These are phyloP conservation scores for Puccinia novopanici DNA, from an alignment of 1,284 basidiomycete genomes.

Conservation along the genomic window DNA sequence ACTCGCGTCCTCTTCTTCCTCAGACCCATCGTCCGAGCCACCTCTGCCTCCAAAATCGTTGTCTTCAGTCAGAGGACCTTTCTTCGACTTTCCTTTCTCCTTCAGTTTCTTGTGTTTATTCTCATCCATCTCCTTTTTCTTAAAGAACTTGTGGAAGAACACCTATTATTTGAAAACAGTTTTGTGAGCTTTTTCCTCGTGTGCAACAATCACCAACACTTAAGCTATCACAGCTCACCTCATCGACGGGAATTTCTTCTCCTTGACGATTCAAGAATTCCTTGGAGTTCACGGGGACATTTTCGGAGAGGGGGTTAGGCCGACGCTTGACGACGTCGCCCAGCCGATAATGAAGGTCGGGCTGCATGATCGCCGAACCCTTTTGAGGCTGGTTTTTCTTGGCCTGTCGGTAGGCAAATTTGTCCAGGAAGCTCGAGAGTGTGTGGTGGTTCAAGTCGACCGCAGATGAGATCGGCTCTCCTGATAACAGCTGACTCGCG, in stretches of 20 bases:
- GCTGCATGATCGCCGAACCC: slow-evolving; percentile 91
- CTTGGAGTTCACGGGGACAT: slow-evolving; percentile 66
- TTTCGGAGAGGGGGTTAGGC: slow-evolving; percentile 69
- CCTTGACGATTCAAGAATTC: slow-evolving; percentile 76
- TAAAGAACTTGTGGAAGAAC: slow-evolving; percentile 63
- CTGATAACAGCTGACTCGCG: slow-evolving; percentile 75
- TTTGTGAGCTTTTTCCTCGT: too few species aligned
- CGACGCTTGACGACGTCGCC: slow-evolving; percentile 61
- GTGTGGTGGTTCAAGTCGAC: slow-evolving; percentile 82
- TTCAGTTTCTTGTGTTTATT: slow-evolving; percentile 56
- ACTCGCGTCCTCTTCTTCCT: slow-evolving; percentile 51
- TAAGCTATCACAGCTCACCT: slow-evolving; percentile 13
- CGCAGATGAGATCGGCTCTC: slow-evolving; percentile 68
- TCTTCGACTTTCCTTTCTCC: slow-evolving; percentile 53
- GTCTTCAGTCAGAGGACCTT: slow-evolving; percentile 58
- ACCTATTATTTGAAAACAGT: too few species aligned
- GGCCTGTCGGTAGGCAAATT: slow-evolving; percentile 90
- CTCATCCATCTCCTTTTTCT: slow-evolving; percentile 53
- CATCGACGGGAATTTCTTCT: slow-evolving; percentile 69
- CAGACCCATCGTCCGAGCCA: slow-evolving; percentile 58
- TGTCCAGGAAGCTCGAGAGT: slow-evolving; percentile 84
- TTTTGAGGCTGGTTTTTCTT: slow-evolving; percentile 74
- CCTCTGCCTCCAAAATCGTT: slow-evolving; percentile 59
- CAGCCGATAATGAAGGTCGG: slow-evolving; percentile 67
- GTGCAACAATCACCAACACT: slow-evolving; percentile 54